Base-by-base conservation (phyloP, 2,329 filamentous ascomycete species). In the Stenocarpella maydis region DNA sequence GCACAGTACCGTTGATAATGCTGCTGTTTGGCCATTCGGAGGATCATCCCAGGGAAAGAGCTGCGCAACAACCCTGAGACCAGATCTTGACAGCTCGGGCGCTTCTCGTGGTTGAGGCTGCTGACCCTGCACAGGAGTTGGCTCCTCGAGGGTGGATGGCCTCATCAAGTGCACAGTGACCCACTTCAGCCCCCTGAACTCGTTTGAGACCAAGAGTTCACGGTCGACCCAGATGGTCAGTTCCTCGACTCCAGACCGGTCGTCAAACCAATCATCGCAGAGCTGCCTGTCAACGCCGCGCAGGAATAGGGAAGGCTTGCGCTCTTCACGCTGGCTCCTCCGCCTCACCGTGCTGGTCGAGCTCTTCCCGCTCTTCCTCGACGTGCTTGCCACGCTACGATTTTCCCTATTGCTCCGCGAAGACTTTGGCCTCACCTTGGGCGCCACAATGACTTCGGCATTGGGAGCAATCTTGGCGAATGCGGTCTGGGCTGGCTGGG, bases 361-460 rank as follows among this genome's bases (percentile, higher is more conserved):
- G 74, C 92, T 96, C 78, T 92, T 91, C 10, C 90, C 87, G 77
- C 93, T 95, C 75, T 91, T 94, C 74, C 91, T 90, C 53, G 93
- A 93, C 2, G 91, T 91, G 75, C 92, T 94, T 0, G 91, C 87
- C 10, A 95, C 91, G 77, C 95, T 98, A 69, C 91, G 87, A 76
- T 88, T 94, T 74, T 97, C 94, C 45, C 90, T 88, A n/a, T 84
- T 88, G 70, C 82, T 86, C 68, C 90, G 88, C 4, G 89, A 84
- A 41, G 86, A 82, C 78, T 93, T 94, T 50, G 92, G 86, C 67
- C 95, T 88, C 31, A 91, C 92, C 82, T 99, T 99, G 0, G 96
- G 96, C 4, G 96, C 96, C 71, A 99, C 96, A 73, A 98, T 97
- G 61, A 99, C 95, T 80, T 99, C 96, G 26, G 95, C 95, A 77